Conservation (phyloP, 495 filamentous ascomycete species). For the Podospora fimiseda region DNA sequence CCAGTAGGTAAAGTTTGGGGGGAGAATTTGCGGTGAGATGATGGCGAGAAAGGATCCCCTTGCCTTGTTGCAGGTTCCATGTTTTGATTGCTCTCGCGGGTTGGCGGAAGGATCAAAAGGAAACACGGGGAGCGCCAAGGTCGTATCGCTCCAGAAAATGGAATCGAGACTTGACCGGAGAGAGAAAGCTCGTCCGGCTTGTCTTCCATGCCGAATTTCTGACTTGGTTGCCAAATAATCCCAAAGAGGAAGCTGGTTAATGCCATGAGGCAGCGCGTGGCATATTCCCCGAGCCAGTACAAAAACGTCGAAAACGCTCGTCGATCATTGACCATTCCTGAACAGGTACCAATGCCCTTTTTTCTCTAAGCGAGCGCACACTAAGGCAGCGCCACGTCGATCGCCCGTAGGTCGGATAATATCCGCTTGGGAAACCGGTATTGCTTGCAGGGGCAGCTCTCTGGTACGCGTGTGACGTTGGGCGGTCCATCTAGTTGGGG, state of each 20-base stretch:
- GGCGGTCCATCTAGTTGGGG: slow-evolving; percentile 4
- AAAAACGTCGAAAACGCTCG: slow-evolving; percentile 28
- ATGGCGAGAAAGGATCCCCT: neutral
- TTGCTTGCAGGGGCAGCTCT: slow-evolving; percentile 22
- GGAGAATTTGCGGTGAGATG: neutral
- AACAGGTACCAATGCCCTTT: slow-evolving; percentile 17
- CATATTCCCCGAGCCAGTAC: slow-evolving; percentile 27
- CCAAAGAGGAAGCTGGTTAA: slow-evolving; percentile 27
- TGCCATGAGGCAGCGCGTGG: slow-evolving; percentile 17
- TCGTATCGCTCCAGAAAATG: neutral
- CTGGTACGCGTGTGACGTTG: slow-evolving; percentile 16
- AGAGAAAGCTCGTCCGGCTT: slow-evolving; percentile 5
- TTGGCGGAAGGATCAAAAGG: neutral
- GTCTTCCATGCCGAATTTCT: slow-evolving; percentile 9
- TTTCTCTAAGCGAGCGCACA: slow-evolving; percentile 22
- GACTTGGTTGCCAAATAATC: slow-evolving; percentile 1
- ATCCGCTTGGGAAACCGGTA: slow-evolving; percentile 28
- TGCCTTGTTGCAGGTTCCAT: too few relatives aligned
- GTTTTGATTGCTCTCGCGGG: neutral
- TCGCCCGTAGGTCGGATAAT: slow-evolving; percentile 27
- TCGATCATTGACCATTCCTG: slow-evolving; percentile 24
- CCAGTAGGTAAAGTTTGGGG: neutral
- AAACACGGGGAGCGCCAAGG: neutral
- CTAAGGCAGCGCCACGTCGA: slow-evolving; percentile 29
- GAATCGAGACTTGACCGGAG: neutral